phyloP scores from a whole-genome alignment of 768 basidiomycete species.

The Lactarius sanguifluus region DNA sequence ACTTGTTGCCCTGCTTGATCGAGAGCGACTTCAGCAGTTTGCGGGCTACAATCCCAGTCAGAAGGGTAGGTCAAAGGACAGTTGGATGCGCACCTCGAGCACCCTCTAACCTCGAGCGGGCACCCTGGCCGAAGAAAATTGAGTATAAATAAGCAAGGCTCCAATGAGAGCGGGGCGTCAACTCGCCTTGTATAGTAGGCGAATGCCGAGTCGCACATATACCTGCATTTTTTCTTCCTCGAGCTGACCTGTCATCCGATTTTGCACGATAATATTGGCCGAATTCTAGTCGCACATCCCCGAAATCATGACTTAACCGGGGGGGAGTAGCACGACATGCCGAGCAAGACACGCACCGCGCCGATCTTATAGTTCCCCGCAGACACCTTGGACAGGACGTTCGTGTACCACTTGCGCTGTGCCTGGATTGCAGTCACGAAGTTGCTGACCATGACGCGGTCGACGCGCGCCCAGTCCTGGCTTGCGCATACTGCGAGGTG shows the following conservation, averaged over 20 bases:
- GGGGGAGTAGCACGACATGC: background rate
- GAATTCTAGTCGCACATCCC: conserved; percentile 61
- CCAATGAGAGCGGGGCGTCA: background rate
- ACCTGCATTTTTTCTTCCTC: conserved; percentile 99
- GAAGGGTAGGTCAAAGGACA: conserved; percentile 4
- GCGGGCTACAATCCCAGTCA: conserved; percentile 49
- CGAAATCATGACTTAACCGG: background rate
- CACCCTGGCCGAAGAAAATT: conserved; percentile 51
- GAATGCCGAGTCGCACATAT: conserved; percentile 90
- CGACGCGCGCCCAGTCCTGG: conserved; percentile 87
- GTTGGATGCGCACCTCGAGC: conserved; percentile 57
- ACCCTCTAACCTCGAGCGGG: conserved; percentile 86
- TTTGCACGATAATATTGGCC: conserved; percentile 97
- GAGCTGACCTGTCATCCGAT: conserved; percentile 84
- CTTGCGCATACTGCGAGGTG: conserved; percentile 96
- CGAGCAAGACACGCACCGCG: conserved; percentile 55
- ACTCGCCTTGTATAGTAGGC: conserved; percentile 79
- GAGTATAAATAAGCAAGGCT: conserved; percentile 4
- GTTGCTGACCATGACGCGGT: conserved; percentile 88
- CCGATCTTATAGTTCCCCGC: conserved; percentile 87
- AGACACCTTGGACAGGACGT: conserved; percentile 81
- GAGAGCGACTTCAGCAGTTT: conserved; percentile 86
- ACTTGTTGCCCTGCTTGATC: conserved; percentile 92
- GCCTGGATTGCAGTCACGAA: conserved; percentile 94
- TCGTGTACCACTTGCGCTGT: conserved; percentile 96